Percentiles rank a stretch among this genome's conserved stretches.
These are phyloP conservation scores for Gossypium mustelinum DNA, from an alignment of 345 rosid species.

Conservation along the genomic window DNA sequence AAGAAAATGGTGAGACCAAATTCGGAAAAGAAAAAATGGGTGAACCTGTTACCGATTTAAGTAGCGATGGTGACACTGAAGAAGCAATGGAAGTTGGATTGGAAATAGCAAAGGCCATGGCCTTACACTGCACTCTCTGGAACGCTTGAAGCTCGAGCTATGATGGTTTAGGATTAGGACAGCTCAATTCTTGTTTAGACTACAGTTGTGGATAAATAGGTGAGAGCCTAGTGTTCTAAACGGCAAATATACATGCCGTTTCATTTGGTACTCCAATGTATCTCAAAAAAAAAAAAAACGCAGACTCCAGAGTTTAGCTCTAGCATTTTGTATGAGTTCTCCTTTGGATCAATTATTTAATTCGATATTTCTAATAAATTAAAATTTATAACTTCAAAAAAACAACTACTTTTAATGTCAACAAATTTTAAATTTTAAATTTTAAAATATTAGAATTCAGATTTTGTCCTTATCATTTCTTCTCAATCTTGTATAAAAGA, in stretches of 20 bases:
- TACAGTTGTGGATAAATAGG: background rate
- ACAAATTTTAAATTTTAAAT: too few species aligned
- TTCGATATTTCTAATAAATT: too few species aligned
- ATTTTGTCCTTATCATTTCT: too few species aligned
- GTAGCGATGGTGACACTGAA: slow-evolving; percentile 25
- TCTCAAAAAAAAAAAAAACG: too few species aligned
- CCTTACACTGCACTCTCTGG: background rate
- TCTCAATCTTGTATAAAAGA: too few species aligned
- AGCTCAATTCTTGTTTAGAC: too few species aligned
- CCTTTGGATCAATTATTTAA: too few species aligned
- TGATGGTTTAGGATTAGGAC: background rate
- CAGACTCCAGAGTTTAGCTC: too few species aligned
- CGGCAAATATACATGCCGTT: slow-evolving; percentile 6
- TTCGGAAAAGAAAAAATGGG: background rate
- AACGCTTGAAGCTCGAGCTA: background rate
- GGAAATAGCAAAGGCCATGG: slow-evolving; percentile 32
- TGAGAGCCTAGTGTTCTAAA: background rate
- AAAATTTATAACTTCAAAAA: too few species aligned
- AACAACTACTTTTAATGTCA: too few species aligned
- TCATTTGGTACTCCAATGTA: background rate
- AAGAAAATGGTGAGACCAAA: background rate
- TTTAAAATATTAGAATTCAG: too few species aligned
- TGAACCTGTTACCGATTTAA: background rate
- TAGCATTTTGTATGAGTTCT: too few species aligned
- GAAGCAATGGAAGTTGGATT: slow-evolving; percentile 23